Base-by-base conservation (phyloP, 495 filamentous ascomycete species). In the Penicillium crystallinum region DNA sequence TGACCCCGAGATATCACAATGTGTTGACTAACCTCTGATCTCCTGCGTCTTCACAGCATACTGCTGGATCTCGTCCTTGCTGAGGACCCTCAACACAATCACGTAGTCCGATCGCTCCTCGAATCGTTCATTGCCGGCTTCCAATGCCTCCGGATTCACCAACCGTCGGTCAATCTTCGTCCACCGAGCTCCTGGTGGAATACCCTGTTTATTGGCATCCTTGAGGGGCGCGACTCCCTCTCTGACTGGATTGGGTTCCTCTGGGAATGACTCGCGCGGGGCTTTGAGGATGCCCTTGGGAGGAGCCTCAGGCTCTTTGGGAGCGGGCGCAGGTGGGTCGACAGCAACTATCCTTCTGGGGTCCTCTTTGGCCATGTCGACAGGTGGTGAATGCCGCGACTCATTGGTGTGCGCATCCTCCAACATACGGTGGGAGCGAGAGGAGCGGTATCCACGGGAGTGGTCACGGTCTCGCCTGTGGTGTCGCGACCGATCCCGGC, bases 201-300 rank as follows among this genome's bases (percentile, higher is more conserved):
- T 88, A 19, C 84, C 82, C 54, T 84, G 75, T 68, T 89, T 86
- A 49, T 74, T 68, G 42, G 87, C 83, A 46, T 91, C 88, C 67
- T 92, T 93, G 62, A 91, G 78, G 14, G 90, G 90, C 4, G 89
- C 88, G 12, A 93, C 90, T n/a, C 90, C 90, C 62, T 95, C 89
- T 22, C 90, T 75, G n/a, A 91, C 80, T 1, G 86, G 82, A 45
- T 85, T 81, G 0, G 81, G 77, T 27, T 95, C 82, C 57, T 93
- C 89, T 0, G 89, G 89, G 66, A 95, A 95, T 54, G 84, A 85
- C 19, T 78, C 74, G 3, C 79, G 82, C 0, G 89, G 89, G 31
- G 78, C 70, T 64, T 89, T 89, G 11, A 95, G 73, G 35, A 88
- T 90, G 6, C 84, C 76, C 63, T 84, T 89, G n/a, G 84, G 81